phyloP scores from a whole-genome alignment of 2,329 filamentous ascomycete species.

The Graphiopsis chlorocephala region DNA sequence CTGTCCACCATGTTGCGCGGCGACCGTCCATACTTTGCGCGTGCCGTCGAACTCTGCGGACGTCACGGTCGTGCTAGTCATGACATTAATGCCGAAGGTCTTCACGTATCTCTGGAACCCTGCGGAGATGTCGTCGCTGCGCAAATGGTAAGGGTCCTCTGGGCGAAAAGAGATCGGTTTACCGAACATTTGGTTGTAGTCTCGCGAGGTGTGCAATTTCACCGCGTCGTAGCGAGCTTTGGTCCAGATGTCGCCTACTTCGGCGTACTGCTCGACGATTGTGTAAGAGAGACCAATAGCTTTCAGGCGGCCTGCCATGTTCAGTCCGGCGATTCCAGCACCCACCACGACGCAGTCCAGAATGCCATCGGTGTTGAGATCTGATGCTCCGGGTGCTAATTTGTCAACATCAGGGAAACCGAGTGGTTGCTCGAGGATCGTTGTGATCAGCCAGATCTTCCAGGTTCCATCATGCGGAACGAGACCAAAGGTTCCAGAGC shows the following conservation, averaged over 20 bases:
- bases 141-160: conserved; percentile 18
- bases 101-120: conserved; percentile 38
- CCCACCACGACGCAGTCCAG: conserved; percentile 37
- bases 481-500: conserved; percentile 34
- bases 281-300: conserved; percentile 42
- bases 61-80: conserved; percentile 38
- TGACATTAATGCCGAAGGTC: conserved; percentile 39
- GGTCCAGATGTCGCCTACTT: conserved; percentile 45
- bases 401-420: conserved; percentile 59
- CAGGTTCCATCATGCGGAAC: conserved; percentile 32
- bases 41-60: conserved; percentile 38
- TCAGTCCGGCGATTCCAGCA: conserved; percentile 44
- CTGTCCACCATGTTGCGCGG: conserved; percentile 10
- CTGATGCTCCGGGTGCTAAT: conserved; percentile 11
- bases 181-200: conserved; percentile 37
- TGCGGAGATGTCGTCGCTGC: conserved; percentile 2
- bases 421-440: conserved; percentile 14
- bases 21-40: conserved; percentile 36
- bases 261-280: conserved; percentile 42
- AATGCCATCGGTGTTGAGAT: neutral
- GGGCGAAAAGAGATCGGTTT: conserved; percentile 7
- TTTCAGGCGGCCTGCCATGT: conserved; percentile 43
- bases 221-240: conserved; percentile 45
- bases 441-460: conserved; percentile 39
- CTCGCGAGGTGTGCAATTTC: conserved; percentile 40